These are phyloP conservation scores for Diplodia seriata DNA, from an alignment of 2,329 filamentous ascomycete species.

Conservation along the genomic window DNA sequence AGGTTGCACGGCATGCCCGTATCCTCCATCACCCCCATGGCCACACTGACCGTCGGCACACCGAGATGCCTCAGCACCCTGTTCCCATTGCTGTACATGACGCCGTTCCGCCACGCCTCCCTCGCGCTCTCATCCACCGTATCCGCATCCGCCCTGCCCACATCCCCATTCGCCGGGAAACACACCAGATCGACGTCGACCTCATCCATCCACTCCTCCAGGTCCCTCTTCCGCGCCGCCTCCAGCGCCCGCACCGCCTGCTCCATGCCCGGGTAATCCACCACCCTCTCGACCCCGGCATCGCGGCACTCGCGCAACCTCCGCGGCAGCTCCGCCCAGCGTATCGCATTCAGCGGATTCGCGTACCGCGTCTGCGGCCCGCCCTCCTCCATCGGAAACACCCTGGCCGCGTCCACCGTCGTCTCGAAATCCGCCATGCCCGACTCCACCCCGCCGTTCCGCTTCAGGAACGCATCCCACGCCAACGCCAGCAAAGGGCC, in stretches of 20 bases:
- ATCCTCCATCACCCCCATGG: slow-evolving; percentile 57
- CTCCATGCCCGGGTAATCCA: slow-evolving; percentile 48
- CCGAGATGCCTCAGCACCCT: slow-evolving; percentile 59
- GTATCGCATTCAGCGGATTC: background rate
- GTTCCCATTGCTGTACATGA: slow-evolving; percentile 60
- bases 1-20: slow-evolving; percentile 58
- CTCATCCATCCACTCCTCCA: slow-evolving; percentile 55
- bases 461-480: slow-evolving; percentile 60
- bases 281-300: background rate
- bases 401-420: slow-evolving; percentile 38
- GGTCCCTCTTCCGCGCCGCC: slow-evolving; percentile 50
- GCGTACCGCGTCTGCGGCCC: slow-evolving; percentile 41
- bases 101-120: slow-evolving; percentile 55
- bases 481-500: slow-evolving; percentile 58
- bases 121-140: slow-evolving; percentile 35
- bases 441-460: slow-evolving; percentile 7
- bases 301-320: background rate
- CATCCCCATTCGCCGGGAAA: slow-evolving; percentile 57
- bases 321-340: background rate
- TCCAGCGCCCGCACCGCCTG: slow-evolving; percentile 54
- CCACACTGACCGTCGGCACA: slow-evolving; percentile 58
- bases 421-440: slow-evolving; percentile 35
- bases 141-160: slow-evolving; percentile 56
- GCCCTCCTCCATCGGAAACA: slow-evolving; percentile 38
- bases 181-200: slow-evolving; percentile 52